Evolutionary conservation across 75 land plant genomes (phyloP), one percentile per base, ranked within the genome.

Genomic region (Selaginella tamariscina): DNA sequence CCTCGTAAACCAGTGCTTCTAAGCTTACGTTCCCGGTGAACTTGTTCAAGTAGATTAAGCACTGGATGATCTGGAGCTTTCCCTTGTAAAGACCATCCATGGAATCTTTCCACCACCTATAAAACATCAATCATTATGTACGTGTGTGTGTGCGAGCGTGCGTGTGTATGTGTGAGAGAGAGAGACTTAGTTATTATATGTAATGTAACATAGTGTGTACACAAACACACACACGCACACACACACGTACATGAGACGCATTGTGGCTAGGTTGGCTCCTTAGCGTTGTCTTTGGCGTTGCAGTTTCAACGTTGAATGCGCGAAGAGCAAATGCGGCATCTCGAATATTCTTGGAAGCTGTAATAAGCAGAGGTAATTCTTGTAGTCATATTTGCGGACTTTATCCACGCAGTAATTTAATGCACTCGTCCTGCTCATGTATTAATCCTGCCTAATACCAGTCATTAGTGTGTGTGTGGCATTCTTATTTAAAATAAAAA

Each of bases 101-200:
- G 20, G 87, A 80, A 49, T 95, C 99, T 65, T 85, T 81, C 99
- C 99, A 95, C 96, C 96, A 95, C n/a, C n/a, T n/a, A n/a, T n/a
- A n/a, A n/a, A n/a, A n/a, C n/a, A n/a, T n/a, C n/a, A n/a, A n/a
- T n/a, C n/a, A n/a, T n/a, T n/a, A n/a, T n/a, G n/a, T n/a, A n/a
- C n/a, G n/a, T n/a, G n/a, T n/a, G n/a, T n/a, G n/a, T n/a, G n/a
- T n/a, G n/a, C n/a, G n/a, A n/a, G n/a, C n/a, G n/a, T n/a, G n/a
- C n/a, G n/a, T n/a, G n/a, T n/a, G n/a, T n/a, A n/a, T n/a, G n/a
- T n/a, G n/a, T n/a, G n/a, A n/a, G n/a, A n/a, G n/a, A n/a, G n/a
- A n/a, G n/a, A n/a, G n/a, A n/a, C n/a, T n/a, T n/a, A n/a, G n/a
- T n/a, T n/a, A n/a, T n/a, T n/a, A n/a, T n/a, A n/a, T n/a, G n/a